Evolutionary conservation across 345 rosid species (phyloP), one percentile per base, ranked within the genome.

Genomic region (Crucihimalaya himalaica): DNA sequence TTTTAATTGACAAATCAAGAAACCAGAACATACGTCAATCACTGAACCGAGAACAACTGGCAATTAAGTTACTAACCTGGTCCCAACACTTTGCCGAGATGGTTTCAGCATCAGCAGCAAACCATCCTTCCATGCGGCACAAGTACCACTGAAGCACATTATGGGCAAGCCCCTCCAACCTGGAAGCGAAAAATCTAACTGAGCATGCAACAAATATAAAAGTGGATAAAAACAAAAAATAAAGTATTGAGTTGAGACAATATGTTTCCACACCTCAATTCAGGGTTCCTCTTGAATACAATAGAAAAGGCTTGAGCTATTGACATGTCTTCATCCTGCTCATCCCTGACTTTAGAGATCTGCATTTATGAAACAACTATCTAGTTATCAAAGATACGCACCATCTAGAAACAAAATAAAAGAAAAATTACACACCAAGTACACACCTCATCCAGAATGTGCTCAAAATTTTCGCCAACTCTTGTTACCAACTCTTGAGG

Each of bases 71-170:
- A 51, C 74, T 80, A 51, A 83, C 98, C 87, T 90, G 82, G 79
- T 92, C 98, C 99, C 99, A 95, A 78, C 87, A 75, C 78, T 83
- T 89, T 27, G 88, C 82, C 2, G 99, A 92, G 63, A 95, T 95
- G 40, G 94, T 90, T 63, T 95, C 98, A 29, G 99, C 89, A 82
- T 95, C 99, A 50, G 99, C 92, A 79, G 98, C 99, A 83, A 95
- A 95, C 98, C 99, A 92, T 34, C 98, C 98, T 83, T 95, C 98
- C 98, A 95, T 95, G 71, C 97, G 89, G 79, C 99, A 90, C 60
- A 92, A 80, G 78, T 95, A 95, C 99, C 98, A 95, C 62, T 95
- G 98, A 43, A 95, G 93, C 54, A 93, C 98, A 82, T 87, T 89
- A 62, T 86, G 81, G 15, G 86, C 73, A 70, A 90, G 84, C 45